Evolutionary conservation across 2,329 filamentous ascomycete genomes (phyloP), one percentile per base, ranked within the genome.

Genomic region (Hymenoscyphus occultus): DNA sequence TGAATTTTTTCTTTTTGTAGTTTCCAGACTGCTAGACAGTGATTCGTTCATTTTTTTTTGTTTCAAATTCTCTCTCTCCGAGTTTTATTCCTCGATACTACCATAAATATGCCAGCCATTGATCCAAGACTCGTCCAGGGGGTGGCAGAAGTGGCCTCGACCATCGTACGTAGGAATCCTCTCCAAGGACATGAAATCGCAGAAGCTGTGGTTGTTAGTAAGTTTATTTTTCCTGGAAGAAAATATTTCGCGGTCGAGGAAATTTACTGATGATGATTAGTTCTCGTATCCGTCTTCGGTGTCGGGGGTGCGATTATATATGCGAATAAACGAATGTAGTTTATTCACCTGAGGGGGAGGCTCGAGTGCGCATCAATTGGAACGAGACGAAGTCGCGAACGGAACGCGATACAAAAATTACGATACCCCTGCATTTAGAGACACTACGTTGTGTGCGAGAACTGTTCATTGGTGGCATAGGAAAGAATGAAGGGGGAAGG

Each of bases 291-390:
- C n/a, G 35, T 65, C 10, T 65, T 65, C 39, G 64, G 64, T 7
- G 64, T 65, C 28, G 64, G 64, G 60, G 64, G 64, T 16, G 57
- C 58, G 39, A 65, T 65, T 63, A 5, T 40, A 7, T 65, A 51
- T 39, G 56, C 56, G 56, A 39, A 58, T 35, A 63, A 42, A 45
- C 35, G 63, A 39, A 39, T 45, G 14, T 60, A 60, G 60, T 60
- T 32, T 19, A 48, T 14, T 51, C 45, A 51, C 13, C n/a, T 12
- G 3, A 51, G 35, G 5, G 35, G 35, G 35, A 35, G 35, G 35
- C 35, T 35, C 35, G 35, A 35, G 9, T 35, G 35, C 35, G 35
- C 5, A 35, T 35, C 35, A 35, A 35, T 35, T 35, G 35, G 35
- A 10, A 35, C 6, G 35, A 35, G 35, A 35, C 35, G 9, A 10